A percentile compares a stretch with the other conserved stretches of the same genome.
Evolutionary conservation across 352 stramenopile genomes (phyloP).

Genomic region (Pelagophyceae sp.): DNA sequence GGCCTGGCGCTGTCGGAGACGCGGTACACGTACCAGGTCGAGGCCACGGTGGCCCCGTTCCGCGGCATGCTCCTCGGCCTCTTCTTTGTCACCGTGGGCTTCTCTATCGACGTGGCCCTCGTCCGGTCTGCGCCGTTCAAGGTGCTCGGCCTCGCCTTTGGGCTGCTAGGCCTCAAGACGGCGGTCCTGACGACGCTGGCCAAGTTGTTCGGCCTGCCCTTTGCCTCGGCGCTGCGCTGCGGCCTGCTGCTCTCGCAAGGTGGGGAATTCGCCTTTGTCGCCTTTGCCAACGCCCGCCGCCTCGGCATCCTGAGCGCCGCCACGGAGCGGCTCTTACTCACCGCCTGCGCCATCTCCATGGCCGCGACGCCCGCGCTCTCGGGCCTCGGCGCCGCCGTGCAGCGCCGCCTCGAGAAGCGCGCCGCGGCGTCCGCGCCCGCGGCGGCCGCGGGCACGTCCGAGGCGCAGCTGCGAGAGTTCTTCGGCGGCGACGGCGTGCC

Average conservation of each 20-base stretch:
- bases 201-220: constrained; percentile 39
- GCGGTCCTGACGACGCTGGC: constrained; percentile 50
- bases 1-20: constrained; percentile 53
- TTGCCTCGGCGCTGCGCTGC: constrained; percentile 27
- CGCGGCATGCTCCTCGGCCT: constrained; percentile 56
- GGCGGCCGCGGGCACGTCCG: constrained; percentile 35
- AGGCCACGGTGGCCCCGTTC: constrained; percentile 54
- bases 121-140: constrained; percentile 38
- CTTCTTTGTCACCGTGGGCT: constrained; percentile 65
- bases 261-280: constrained; percentile 61
- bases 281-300: constrained; percentile 49
- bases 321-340: constrained; percentile 53
- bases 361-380: constrained; percentile 41
- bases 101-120: constrained; percentile 55
- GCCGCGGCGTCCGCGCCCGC: neutral
- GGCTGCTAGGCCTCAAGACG: constrained; percentile 62
- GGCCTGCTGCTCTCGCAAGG: constrained; percentile 44
- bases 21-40: constrained; percentile 46
- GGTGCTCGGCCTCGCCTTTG: constrained; percentile 51
- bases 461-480: constrained; percentile 25
- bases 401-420: neutral
- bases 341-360: constrained; percentile 55
- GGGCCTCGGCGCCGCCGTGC: neutral
- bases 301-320: constrained; percentile 44
- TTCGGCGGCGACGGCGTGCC: constrained; percentile 31